These are phyloP conservation scores for Hypoxylon cercidicola DNA, from an alignment of 495 filamentous ascomycete species.

Conservation along the genomic window DNA sequence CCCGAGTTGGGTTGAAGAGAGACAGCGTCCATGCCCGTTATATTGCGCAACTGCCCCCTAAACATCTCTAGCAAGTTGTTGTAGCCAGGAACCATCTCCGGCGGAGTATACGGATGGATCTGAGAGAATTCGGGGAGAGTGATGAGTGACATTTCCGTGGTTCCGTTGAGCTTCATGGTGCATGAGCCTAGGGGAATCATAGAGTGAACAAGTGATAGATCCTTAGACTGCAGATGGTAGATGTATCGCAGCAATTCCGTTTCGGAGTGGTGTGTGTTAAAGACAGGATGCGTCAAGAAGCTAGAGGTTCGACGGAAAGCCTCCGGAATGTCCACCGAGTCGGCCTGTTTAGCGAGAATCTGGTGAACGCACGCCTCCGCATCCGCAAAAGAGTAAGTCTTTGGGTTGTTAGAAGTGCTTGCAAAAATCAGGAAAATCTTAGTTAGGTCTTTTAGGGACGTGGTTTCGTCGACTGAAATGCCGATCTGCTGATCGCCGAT, in stretches of 20 bases:
- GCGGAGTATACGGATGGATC: constrained; percentile 84
- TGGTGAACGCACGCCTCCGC: constrained; percentile 50
- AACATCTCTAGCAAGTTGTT: constrained; percentile 74
- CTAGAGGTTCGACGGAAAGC: constrained; percentile 74
- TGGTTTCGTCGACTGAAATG: constrained; percentile 59
- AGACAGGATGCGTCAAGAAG: constrained; percentile 92
- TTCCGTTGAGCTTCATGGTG: constrained; percentile 99
- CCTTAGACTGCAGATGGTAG: constrained; percentile 92
- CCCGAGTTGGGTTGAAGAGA: constrained; percentile 97
- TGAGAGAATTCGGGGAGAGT: constrained; percentile 86
- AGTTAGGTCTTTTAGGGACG: constrained; percentile 41
- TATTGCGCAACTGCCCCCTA: constrained; percentile 78
- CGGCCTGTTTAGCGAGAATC: constrained; percentile 52
- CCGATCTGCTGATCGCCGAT: constrained; percentile 40
- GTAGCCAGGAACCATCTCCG: constrained; percentile 74
- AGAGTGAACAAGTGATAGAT: constrained; percentile 93
- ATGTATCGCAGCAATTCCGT: constrained; percentile 97
- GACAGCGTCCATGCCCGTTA: constrained; percentile 91
- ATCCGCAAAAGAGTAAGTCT: constrained; percentile 44
- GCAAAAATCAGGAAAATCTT: constrained; percentile 45
- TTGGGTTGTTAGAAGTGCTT: constrained; percentile 44
- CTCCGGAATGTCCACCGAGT: constrained; percentile 63
- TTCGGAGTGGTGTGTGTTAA: constrained; percentile 97
- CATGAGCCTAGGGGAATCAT: constrained; percentile 99
- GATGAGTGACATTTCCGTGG: constrained; percentile 91